Evolutionary conservation across 2,329 filamentous ascomycete genomes (phyloP).

Genomic region (Plectosphaerella plurivora): DNA sequence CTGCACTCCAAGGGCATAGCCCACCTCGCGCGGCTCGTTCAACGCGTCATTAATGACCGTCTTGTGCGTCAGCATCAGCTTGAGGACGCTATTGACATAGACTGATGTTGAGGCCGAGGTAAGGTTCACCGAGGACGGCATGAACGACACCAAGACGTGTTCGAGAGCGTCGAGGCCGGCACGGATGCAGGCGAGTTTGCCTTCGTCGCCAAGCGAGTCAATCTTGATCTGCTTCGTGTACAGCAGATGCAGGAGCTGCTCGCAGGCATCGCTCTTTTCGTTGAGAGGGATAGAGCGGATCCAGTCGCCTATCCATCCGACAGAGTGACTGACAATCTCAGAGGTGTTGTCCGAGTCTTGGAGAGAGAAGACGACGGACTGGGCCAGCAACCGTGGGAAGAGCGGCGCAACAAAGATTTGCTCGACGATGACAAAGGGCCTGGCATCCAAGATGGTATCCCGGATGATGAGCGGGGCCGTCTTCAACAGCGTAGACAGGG

Average conservation of each 20-base stretch:
- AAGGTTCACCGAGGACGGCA: conserved; percentile 31
- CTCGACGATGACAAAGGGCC: conserved; percentile 77
- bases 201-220: conserved; percentile 47
- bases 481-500: conserved; percentile 65
- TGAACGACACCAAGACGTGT: conserved; percentile 53
- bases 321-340: conserved; percentile 56
- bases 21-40: conserved; percentile 21
- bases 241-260: conserved; percentile 71
- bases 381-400: conserved; percentile 56
- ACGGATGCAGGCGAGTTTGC: conserved; percentile 57
- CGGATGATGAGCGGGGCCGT: conserved; percentile 80
- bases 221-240: conserved; percentile 60
- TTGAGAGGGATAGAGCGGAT: conserved; percentile 71
- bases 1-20: conserved; percentile 38
- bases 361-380: conserved; percentile 50
- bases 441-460: conserved; percentile 79
- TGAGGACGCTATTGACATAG: conserved; percentile 61
- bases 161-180: conserved; percentile 59
- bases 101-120: conserved; percentile 50
- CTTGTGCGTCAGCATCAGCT: conserved; percentile 59
- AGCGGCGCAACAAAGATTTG: conserved; percentile 71
- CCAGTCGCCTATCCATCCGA: conserved; percentile 76
- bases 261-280: conserved; percentile 74
- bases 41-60: conserved; percentile 54
- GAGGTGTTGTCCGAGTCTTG: conserved; percentile 44